Evolutionary conservation across 495 filamentous ascomycete genomes (phyloP).

Genomic region (Penicillium roqueforti): DNA sequence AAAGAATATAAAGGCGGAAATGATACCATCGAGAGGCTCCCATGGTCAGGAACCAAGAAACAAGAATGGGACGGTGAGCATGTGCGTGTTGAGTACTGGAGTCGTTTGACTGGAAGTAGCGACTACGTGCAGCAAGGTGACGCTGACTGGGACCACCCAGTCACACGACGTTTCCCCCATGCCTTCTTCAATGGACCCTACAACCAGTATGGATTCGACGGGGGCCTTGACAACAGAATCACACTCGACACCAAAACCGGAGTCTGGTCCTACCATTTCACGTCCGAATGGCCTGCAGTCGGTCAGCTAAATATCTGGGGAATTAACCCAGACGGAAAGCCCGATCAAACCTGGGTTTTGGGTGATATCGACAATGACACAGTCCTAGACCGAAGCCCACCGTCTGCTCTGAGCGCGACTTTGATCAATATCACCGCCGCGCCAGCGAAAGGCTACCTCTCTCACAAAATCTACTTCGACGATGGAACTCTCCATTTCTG

Average conservation of each 20-base stretch:
- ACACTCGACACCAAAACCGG: conserved; percentile 44
- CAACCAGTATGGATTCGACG: conserved; percentile 66
- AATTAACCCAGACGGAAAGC: conserved; percentile 60
- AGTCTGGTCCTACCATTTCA: conserved; percentile 57
- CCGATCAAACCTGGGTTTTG: conserved; percentile 53
- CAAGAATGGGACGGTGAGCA: conserved; percentile 65
- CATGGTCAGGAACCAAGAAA: conserved; percentile 57
- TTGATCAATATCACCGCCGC: conserved; percentile 58
- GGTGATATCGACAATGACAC: conserved; percentile 59
- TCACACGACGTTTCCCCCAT: conserved; percentile 56
- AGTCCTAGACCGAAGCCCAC: conserved; percentile 60
- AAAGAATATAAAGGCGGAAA: conserved; percentile 48
- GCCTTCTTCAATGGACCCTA: conserved; percentile 61
- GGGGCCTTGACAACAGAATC: conserved; percentile 54
- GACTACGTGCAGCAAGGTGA: conserved; percentile 62
- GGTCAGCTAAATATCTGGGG: conserved; percentile 68
- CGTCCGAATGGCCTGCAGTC: conserved; percentile 59
- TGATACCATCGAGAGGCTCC: conserved; percentile 36
- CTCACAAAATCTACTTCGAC: conserved; percentile 52
- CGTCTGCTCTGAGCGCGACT: conserved; percentile 50
- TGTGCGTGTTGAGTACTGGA: conserved; percentile 65
- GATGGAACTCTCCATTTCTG: conserved; percentile 50
- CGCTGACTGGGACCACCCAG: conserved; percentile 28
- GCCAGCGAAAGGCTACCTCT: conserved; percentile 51
- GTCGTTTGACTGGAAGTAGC: conserved; percentile 57